Evolutionary conservation across 2,329 filamentous ascomycete genomes (phyloP), one percentile per base, ranked within the genome.

Genomic region (Aspergillus fischeri): DNA sequence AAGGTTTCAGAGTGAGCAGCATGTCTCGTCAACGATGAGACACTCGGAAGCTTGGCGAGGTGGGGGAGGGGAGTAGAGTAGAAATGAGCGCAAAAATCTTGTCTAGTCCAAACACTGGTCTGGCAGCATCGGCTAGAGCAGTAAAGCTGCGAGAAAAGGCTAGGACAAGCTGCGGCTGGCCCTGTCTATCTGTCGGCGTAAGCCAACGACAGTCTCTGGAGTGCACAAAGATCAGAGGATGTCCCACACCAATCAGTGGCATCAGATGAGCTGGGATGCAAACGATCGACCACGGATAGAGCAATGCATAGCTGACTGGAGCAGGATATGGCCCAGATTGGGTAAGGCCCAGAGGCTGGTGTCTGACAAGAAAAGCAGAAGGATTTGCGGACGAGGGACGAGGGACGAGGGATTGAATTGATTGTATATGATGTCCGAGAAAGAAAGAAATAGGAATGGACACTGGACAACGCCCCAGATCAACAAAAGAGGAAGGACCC

Each of bases 1-100:
- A 73, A 66, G 78, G 75, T 65, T 80, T 80, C 56, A 80, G 70
- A 64, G 79, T 81, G 72, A 82, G 79, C 73, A 81, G 79, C 79
- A 81, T 81, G 44, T 51, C 58, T 56, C 41, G 48, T 32, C 38
- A 24, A 24, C 14, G 44, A 7, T 14, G 21, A 24, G 11, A 38
- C 29, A 51, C 49, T 41, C 50, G 51, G 56, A 42, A 24, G 14
- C 21, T 20, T 45, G 42, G n/a, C 21, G n/a, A 45, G 29, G 28
- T 21, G 6, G 17, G 48, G 48, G 27, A 27, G 27, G 47, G 17
- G 10, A 42, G 25, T 14, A n/a, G 9, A 14, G 25, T 9, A 11
- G 21, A 38, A 32, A 32, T 45, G 49, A 38, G 45, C 51, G 44
- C 38, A 41, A 35, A 41, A 20, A n/a, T 48, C 3, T 17, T 38